A percentile compares a stretch with the other conserved stretches of the same genome.
phyloP scores from a whole-genome alignment of 495 filamentous ascomycete genomes.

The Aspergillus homomorphus region DNA sequence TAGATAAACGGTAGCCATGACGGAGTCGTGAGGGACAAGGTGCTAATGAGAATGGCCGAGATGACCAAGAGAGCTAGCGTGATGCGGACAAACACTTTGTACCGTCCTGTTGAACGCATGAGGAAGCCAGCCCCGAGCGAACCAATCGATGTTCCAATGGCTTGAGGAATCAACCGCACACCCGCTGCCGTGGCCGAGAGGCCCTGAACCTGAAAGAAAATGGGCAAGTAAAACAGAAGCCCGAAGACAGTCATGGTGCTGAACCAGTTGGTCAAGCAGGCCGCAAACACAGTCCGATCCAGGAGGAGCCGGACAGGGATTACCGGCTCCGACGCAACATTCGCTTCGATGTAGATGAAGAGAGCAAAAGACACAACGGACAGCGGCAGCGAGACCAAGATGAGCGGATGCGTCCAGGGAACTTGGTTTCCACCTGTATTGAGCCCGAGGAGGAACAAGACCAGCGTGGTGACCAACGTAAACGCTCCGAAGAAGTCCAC shows the following conservation, averaged over 20 bases:
- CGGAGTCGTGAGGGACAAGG: slow-evolving; percentile 55
- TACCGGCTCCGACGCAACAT: slow-evolving; percentile 67
- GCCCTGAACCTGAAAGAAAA: slow-evolving; percentile 79
- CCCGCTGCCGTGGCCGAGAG: slow-evolving; percentile 68
- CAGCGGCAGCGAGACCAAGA: slow-evolving; percentile 64
- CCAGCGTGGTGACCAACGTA: slow-evolving; percentile 64
- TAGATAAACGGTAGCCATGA: slow-evolving; percentile 63
- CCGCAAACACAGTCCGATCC: slow-evolving; percentile 66
- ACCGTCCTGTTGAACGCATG: slow-evolving; percentile 75
- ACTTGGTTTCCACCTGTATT: slow-evolving; percentile 83
- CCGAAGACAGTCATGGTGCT: slow-evolving; percentile 51
- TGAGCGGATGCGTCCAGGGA: slow-evolving; percentile 81
- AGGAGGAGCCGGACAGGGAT: slow-evolving; percentile 79
- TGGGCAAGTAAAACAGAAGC: slow-evolving; percentile 70
- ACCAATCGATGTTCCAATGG: slow-evolving; percentile 65
- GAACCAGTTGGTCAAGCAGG: slow-evolving; percentile 78
- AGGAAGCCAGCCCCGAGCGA: slow-evolving; percentile 68
- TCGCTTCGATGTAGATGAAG: slow-evolving; percentile 67
- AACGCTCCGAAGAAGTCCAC: slow-evolving; percentile 81
- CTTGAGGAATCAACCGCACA: slow-evolving; percentile 62
- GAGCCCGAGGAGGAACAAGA: slow-evolving; percentile 73
- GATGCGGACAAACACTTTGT: slow-evolving; percentile 57
- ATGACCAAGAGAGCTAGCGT: slow-evolving; percentile 50
- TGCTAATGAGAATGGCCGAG: slow-evolving; percentile 49
- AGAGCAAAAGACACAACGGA: slow-evolving; percentile 50